Evolutionary conservation across 1,284 basidiomycete species (phyloP).

Genomic region (Peniophora sp.): DNA sequence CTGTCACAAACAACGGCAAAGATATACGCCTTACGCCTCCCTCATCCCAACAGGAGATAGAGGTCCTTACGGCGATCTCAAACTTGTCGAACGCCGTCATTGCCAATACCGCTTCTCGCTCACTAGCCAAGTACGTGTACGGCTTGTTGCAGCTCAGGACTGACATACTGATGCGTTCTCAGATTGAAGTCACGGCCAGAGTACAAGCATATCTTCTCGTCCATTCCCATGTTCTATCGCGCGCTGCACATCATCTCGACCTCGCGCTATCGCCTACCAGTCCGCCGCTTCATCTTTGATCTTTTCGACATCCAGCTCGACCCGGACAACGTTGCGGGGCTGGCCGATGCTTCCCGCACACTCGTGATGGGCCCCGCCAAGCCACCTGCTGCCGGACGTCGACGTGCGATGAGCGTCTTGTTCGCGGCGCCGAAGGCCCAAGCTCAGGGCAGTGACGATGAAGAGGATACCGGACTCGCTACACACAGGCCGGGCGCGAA

Average conservation of each 20-base stretch:
- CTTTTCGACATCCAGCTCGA: conserved; percentile 82
- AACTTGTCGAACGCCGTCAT: conserved; percentile 96
- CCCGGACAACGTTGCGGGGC: conserved; percentile 41
- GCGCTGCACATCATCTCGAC: conserved; percentile 81
- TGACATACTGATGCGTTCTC: conserved; percentile 6
- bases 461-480: conserved; percentile 33
- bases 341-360: conserved; percentile 41
- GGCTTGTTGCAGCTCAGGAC: background rate
- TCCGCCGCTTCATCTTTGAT: conserved; percentile 87
- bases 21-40: conserved; percentile 55
- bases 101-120: conserved; percentile 85
- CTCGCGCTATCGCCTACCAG: conserved; percentile 84
- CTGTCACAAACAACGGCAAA: conserved; percentile 36
- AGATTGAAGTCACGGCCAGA: conserved; percentile 81
- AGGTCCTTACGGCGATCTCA: conserved; percentile 84
- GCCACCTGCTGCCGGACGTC: conserved; percentile 1
- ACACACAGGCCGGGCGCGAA: conserved; percentile 24
- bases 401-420: conserved; percentile 13
- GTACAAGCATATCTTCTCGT: conserved; percentile 69
- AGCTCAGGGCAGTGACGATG: conserved; percentile 57
- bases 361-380: conserved; percentile 25
- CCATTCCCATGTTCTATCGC: conserved; percentile 74
- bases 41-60: conserved; percentile 68
- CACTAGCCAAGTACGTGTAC: conserved; percentile 63
- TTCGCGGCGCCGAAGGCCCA: conserved; percentile 14